Evolutionary conservation across 1,139 yeast species (phyloP), one percentile per base, ranked within the genome.

Genomic region (Lodderomyces metapsilosis): DNA sequence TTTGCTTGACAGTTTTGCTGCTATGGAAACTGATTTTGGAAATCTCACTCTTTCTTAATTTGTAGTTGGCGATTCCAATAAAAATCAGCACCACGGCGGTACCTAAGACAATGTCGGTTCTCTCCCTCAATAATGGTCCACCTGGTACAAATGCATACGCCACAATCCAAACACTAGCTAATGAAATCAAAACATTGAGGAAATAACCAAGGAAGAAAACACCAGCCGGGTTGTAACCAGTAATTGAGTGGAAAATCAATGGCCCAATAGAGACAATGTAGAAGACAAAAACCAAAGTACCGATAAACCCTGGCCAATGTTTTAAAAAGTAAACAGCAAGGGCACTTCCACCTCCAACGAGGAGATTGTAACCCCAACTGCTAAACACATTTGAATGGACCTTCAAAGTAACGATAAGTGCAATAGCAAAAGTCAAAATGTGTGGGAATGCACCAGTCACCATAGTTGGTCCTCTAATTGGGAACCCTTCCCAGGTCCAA

Each of bases 111-210:
- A 86, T 61, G 61, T 89, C 95, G 4, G 92, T 82, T 58, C 96
- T 78, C 64, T 92, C 98, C 57, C 98, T 79, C 43, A 92, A 71
- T 21, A 86, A 51, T 57, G 84, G 84, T 4, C 98, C 98, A 48
- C 88, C 92, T 12, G 98, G 98, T 39, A 92, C 98, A 66, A 92
- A 92, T 0, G 98, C 98, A 61, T 92, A 92, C 0, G 98, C 98
- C 33, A 92, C 98, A 41, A 86, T 82, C 98, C 98, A 92, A 39
- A 92, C 95, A 62, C 91, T 92, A 11, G 87, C 92, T 48, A 92
- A 72, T 12, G 81, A 68, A 34, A 86, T 61, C 5, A 86, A 46
- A 36, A 84, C 66, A 47, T 79, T 70, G 42, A 80, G 57, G 12
- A 84, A 59, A 42, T 82, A 74, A 0, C 83, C 84, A 5, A 81